A percentile compares a stretch with the other conserved stretches of the same genome.
phyloP scores from a whole-genome alignment of 441 rosid species.

The Biscutella auriculata region DNA sequence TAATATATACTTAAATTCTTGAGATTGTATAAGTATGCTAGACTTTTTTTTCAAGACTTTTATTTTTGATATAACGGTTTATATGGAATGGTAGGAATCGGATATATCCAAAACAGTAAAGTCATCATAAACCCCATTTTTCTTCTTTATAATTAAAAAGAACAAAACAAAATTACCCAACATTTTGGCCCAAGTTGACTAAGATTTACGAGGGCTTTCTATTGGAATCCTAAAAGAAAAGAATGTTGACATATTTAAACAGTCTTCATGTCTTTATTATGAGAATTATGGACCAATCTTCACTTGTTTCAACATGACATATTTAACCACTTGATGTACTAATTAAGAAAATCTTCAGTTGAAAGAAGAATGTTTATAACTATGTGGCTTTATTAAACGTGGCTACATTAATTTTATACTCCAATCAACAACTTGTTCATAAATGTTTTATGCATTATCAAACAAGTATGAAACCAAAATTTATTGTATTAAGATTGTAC shows the following conservation, averaged over 20 bases:
- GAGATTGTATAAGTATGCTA: too few species aligned
- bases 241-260: background rate
- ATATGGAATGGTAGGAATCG: too few species aligned
- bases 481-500: too few species aligned
- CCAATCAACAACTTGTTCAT: background rate
- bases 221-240: too few species aligned
- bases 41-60: too few species aligned
- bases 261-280: background rate
- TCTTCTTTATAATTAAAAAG: background rate
- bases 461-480: background rate
- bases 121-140: background rate
- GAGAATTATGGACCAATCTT: background rate
- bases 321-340: background rate
- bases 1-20: too few species aligned
- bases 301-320: constrained; percentile 1
- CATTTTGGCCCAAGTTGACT: background rate
- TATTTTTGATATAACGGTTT: too few species aligned
- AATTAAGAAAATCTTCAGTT: background rate
- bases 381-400: background rate
- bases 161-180: background rate
- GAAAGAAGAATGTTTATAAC: background rate
- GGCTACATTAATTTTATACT: constrained; percentile 1
- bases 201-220: too few species aligned
- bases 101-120: too few species aligned
- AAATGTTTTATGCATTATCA: background rate